phyloP scores from a whole-genome alignment of 805 yeast genomes.

The Yarrowia sp. region DNA sequence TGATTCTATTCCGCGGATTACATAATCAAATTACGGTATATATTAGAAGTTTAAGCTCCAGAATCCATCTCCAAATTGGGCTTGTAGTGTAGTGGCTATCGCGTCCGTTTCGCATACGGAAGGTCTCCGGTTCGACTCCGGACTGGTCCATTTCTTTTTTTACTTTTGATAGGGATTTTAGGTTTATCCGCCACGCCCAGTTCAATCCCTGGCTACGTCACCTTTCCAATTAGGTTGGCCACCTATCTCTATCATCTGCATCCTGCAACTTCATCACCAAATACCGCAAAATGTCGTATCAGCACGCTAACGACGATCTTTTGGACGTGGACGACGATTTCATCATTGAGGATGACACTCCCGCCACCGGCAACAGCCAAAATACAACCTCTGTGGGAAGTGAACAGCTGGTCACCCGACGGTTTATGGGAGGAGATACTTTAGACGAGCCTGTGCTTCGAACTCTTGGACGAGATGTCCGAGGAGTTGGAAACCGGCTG shows the following conservation, averaged over 20 bases:
- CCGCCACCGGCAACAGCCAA: not conserved
- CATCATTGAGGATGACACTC: conserved; percentile 17
- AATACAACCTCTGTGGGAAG: conserved; percentile 31
- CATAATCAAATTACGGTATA: not conserved
- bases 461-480: conserved; percentile 50
- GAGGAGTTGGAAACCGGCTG: conserved; percentile 45
- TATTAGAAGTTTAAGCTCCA: not conserved
- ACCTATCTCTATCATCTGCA: conserved; percentile 12
- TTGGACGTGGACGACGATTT: conserved; percentile 20
- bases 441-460: conserved; percentile 64
- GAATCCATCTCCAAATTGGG: conserved; percentile 30
- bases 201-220: not conserved
- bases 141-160: conserved; percentile 36
- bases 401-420: conserved; percentile 44
- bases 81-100: conserved; percentile 40
- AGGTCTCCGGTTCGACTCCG: conserved; percentile 41
- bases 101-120: conserved; percentile 40
- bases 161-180: not conserved
- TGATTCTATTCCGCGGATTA: too few species aligned
- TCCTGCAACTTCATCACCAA: not conserved
- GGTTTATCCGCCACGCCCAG: not conserved
- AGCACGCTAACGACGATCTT: conserved; percentile 19
- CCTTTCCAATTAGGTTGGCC: not conserved
- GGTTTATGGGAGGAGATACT: conserved; percentile 65
- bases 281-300: conserved; percentile 22